These are phyloP conservation scores for Pseudocercospora cruenta DNA, from an alignment of 2,329 filamentous ascomycete genomes.

Conservation along the genomic window DNA sequence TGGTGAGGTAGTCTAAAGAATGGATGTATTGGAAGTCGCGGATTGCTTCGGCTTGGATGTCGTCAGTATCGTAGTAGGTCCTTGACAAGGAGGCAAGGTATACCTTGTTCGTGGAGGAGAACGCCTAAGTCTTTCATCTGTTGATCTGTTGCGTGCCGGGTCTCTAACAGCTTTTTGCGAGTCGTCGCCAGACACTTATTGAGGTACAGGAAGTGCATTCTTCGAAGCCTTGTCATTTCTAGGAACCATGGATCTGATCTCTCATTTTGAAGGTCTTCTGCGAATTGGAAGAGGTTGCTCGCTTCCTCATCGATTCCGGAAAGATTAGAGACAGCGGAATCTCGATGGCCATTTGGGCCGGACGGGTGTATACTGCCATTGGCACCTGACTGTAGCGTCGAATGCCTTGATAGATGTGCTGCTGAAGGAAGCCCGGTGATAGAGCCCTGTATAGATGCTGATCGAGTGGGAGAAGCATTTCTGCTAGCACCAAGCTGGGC, in stretches of 20 bases:
- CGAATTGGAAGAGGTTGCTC: not conserved
- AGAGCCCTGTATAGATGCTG: not conserved
- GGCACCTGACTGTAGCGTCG: no score
- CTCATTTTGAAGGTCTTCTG: not conserved
- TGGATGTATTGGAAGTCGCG: conserved; percentile 2
- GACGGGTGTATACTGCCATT: no score
- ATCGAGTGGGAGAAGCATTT: not conserved
- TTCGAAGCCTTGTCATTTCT: conserved; percentile 3
- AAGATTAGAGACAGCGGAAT: not conserved
- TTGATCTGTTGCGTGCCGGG: not conserved
- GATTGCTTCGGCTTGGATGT: not conserved
- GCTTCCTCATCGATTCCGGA: not conserved
- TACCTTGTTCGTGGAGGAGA: conserved; percentile 5
- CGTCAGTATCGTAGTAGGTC: not conserved
- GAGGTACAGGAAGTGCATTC: conserved; percentile 1
- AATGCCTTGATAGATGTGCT: no score
- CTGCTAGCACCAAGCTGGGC: not conserved
- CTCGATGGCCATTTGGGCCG: not conserved
- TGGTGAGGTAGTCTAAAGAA: not conserved
- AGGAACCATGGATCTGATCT: conserved; percentile 1
- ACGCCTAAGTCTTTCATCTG: not conserved
- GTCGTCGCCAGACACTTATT: not conserved
- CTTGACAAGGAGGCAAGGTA: no score
- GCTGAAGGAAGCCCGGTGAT: no score
- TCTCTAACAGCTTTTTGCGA: not conserved